Evolutionary conservation across 495 filamentous ascomycete genomes (phyloP), one percentile per base, ranked within the genome.

Genomic region (Antarctomyces pellizariae): DNA sequence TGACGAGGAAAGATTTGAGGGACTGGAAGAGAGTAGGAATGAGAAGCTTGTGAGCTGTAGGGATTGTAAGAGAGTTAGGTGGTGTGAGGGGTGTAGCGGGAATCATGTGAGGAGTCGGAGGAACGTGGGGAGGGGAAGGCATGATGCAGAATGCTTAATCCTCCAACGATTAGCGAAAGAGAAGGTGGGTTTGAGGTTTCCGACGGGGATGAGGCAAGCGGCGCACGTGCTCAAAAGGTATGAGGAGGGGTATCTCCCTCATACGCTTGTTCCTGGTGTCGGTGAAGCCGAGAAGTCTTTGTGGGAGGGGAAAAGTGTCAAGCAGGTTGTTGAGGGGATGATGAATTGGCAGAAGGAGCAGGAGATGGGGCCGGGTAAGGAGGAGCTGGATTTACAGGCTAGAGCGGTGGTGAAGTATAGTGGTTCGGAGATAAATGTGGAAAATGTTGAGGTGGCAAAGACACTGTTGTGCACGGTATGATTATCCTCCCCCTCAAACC

Each of bases 361-460:
- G 35, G 43, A 52, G 32, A 33, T 22, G 15, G 3, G 3, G 26
- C 36, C 4, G 32, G 25, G 18, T 16, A 32, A 47, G 49, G 26
- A 25, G 7, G 56, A 57, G 6, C 38, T 55, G 16, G 36, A 54
- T 33, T 24, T 65, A n/a, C 56, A 62, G 44, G 49, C 55, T 0
- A 36, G 37, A 30, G 56, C 41, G 1, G 52, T 48, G n/a, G 36
- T 54, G 14, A 40, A 46, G 19, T 62, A 48, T 33, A 25, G 41
- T 2, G 41, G 47, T 2, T 28, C 45, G 14, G 39, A 49, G 32
- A 31, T 24, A 19, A 22, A 25, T 24, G 24, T 32, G 15, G 6
- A 26, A 45, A 39, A 19, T 22, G 10, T 57, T n/a, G 29, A 28
- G 22, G 33, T 28, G 35, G 53, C 53, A 2, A 36, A 42, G 17